phyloP scores from a whole-genome alignment of 805 yeast species.

The Wickerhamomyces kurtzmanii region DNA sequence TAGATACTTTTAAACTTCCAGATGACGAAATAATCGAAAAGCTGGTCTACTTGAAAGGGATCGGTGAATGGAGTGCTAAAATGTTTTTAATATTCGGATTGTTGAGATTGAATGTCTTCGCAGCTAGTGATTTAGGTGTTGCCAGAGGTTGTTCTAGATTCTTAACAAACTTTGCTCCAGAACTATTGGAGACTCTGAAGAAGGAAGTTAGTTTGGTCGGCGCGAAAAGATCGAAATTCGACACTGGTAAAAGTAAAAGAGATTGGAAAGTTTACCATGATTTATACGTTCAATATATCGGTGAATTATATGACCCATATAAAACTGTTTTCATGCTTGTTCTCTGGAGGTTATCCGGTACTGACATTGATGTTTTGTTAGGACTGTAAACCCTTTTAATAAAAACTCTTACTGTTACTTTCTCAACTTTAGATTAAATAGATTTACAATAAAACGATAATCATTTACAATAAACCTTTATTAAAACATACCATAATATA shows the following conservation, averaged over 20 bases:
- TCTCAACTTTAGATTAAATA: too few species aligned
- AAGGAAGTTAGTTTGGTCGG: slow-evolving; percentile 23
- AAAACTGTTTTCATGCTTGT: slow-evolving; percentile 58
- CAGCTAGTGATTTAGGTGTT: slow-evolving; percentile 74
- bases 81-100: slow-evolving; percentile 77
- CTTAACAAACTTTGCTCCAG: slow-evolving; percentile 42
- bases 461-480: too few species aligned
- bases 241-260: slow-evolving; percentile 31
- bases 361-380: slow-evolving; percentile 38
- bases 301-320: slow-evolving; percentile 56
- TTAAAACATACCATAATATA: too few species aligned
- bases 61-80: slow-evolving; percentile 82
- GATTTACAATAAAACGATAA: too few species aligned
- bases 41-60: slow-evolving; percentile 51
- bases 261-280: slow-evolving; percentile 65
- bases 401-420: too few species aligned
- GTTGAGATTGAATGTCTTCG: slow-evolving; percentile 58
- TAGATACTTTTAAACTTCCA: slow-evolving; percentile 24
- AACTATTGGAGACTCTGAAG: slow-evolving; percentile 33
- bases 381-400: neutral
- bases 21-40: slow-evolving; percentile 38
- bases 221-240: slow-evolving; percentile 24
- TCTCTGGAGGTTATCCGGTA: slow-evolving; percentile 63
- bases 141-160: slow-evolving; percentile 73
- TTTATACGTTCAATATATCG: slow-evolving; percentile 42